Conservation (phyloP, 129 eudicot species). For the Glebionis coronaria region DNA sequence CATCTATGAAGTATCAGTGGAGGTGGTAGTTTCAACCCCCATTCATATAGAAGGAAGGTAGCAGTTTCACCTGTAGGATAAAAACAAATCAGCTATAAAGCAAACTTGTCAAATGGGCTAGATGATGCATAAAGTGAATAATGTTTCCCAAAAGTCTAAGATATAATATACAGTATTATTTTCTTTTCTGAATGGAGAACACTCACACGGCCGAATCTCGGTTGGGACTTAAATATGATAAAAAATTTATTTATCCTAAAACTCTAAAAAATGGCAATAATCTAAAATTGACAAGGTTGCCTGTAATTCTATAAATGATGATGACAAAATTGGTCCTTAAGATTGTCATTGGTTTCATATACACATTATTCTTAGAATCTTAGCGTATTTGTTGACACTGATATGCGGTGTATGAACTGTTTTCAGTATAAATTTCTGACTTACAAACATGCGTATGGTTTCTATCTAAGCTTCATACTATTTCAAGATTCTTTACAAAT, state of each 20-base stretch:
- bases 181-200: too few relatives aligned
- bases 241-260: neutral
- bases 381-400: neutral
- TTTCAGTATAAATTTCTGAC: neutral
- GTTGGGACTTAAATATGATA: neutral
- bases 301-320: neutral
- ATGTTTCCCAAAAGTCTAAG: too few relatives aligned
- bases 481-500: neutral
- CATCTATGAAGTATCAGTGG: neutral
- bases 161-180: too few relatives aligned
- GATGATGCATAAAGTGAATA: too few relatives aligned
- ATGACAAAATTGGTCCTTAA: neutral
- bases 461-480: neutral
- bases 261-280: neutral
- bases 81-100: neutral
- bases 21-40: neutral
- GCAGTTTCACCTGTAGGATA: too few relatives aligned
- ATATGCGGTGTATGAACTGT: neutral
- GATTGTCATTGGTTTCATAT: conserved; percentile 3
- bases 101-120: neutral
- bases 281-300: neutral
- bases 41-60: neutral
- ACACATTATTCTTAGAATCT: too few relatives aligned
- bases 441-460: neutral
- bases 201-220: too few relatives aligned